Evolutionary conservation across 2,329 filamentous ascomycete genomes (phyloP).

Genomic region (Penicillium sp.): DNA sequence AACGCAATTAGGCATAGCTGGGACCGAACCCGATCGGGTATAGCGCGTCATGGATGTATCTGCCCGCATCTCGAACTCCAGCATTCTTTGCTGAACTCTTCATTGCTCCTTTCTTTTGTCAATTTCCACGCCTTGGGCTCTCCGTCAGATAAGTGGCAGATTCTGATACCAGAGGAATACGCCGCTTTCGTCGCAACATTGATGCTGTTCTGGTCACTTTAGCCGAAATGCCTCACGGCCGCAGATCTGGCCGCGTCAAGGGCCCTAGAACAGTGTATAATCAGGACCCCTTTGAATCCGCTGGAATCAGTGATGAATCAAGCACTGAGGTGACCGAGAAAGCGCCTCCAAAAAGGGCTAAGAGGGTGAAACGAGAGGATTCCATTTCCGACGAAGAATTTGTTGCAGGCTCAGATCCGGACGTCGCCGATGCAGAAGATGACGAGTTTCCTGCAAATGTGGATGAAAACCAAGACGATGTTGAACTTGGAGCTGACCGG

Average conservation of each 20-base stretch:
- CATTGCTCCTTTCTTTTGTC: neutral
- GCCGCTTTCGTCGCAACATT: neutral
- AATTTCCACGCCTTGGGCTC: neutral
- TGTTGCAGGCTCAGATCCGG: slow-evolving; percentile 21
- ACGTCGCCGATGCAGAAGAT: slow-evolving; percentile 18
- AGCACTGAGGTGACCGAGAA: slow-evolving; percentile 15
- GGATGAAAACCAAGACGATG: slow-evolving; percentile 19
- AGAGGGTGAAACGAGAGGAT: slow-evolving; percentile 16
- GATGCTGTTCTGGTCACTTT: neutral
- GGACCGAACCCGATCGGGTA: slow-evolving; percentile 6
- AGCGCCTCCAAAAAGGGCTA: slow-evolving; percentile 15
- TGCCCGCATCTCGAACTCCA: neutral
- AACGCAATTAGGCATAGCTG: neutral
- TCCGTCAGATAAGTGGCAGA: neutral
- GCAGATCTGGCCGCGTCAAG: slow-evolving; percentile 38
- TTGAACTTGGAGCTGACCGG: slow-evolving; percentile 5
- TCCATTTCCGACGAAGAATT: slow-evolving; percentile 40
- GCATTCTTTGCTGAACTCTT: slow-evolving; percentile 1
- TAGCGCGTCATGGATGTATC: slow-evolving; percentile 7
- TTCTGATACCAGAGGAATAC: neutral
- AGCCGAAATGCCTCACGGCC: slow-evolving; percentile 27
- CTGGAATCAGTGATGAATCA: slow-evolving; percentile 34
- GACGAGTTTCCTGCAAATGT: slow-evolving; percentile 22
- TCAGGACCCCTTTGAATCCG: slow-evolving; percentile 36
- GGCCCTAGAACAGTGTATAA: slow-evolving; percentile 35